phyloP scores from a whole-genome alignment of 2,329 filamentous ascomycete genomes.

The Xylariales sp. region DNA sequence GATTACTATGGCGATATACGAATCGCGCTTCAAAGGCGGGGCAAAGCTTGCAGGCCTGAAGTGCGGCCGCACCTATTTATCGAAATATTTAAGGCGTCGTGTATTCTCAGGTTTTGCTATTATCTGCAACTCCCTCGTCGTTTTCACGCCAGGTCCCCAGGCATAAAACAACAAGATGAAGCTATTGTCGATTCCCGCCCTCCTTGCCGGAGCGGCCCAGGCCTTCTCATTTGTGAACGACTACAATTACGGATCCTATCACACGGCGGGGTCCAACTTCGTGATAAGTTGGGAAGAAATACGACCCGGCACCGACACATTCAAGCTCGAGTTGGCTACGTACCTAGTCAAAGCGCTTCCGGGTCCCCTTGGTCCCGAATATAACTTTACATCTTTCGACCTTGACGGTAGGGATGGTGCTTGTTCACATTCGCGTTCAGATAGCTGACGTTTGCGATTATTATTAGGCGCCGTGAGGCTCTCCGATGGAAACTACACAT shows the following conservation, averaged over 20 bases:
- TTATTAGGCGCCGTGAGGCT: background rate
- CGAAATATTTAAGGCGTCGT: constrained; percentile 18
- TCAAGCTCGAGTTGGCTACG: background rate
- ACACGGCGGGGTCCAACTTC: constrained; percentile 5
- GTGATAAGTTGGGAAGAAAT: background rate
- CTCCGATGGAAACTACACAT: constrained; percentile 9
- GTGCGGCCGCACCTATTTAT: background rate
- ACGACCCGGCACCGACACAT: constrained; percentile 1
- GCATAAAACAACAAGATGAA: constrained; percentile 12
- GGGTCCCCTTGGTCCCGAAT: background rate
- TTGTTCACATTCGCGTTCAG: too few relatives aligned
- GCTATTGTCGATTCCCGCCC: constrained; percentile 17
- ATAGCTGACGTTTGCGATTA: background rate
- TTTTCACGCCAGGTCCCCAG: background rate
- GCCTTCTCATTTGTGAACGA: constrained; percentile 24
- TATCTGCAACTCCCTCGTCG: background rate
- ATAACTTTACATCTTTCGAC: background rate
- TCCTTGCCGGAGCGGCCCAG: constrained; percentile 21
- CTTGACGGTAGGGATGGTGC: background rate
- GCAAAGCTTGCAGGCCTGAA: background rate
- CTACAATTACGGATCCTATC: background rate
- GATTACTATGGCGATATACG: constrained; percentile 14
- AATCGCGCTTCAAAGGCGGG: background rate
- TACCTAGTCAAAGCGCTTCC: background rate
- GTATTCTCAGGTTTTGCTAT: background rate